A percentile compares a stretch with the other conserved stretches of the same genome.
These are phyloP conservation scores for Chaetomium strumarium DNA, from an alignment of 2,329 filamentous ascomycete genomes.

Conservation along the genomic window DNA sequence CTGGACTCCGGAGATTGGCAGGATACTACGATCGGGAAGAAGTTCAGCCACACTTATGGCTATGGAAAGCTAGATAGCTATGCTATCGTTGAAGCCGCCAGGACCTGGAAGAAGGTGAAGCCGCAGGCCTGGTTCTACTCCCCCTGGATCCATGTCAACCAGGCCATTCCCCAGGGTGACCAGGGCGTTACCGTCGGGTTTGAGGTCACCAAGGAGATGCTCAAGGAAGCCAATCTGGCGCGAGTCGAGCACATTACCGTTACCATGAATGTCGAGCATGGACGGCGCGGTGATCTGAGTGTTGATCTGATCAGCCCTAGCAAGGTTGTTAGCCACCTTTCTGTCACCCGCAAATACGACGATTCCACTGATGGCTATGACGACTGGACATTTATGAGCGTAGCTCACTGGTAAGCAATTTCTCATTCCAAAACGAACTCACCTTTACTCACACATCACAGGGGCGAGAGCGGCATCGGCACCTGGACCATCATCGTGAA, in stretches of 20 bases:
- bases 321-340: slow-evolving; percentile 76
- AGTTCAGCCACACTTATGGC: slow-evolving; percentile 90
- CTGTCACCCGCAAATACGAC: slow-evolving; percentile 68
- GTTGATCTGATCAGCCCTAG: slow-evolving; percentile 84
- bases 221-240: slow-evolving; percentile 76
- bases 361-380: slow-evolving; percentile 63
- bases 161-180: slow-evolving; percentile 77
- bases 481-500: slow-evolving; percentile 89
- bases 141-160: slow-evolving; percentile 86
- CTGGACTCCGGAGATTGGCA: slow-evolving; percentile 71
- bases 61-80: slow-evolving; percentile 94
- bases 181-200: slow-evolving; percentile 74
- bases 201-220: slow-evolving; percentile 73
- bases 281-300: slow-evolving; percentile 81
- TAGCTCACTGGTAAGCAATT: slow-evolving; percentile 76
- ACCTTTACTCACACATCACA: slow-evolving; percentile 31
- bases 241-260: slow-evolving; percentile 91
- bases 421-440: neutral
- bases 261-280: slow-evolving; percentile 93
- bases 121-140: slow-evolving; percentile 93
- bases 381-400: slow-evolving; percentile 99
- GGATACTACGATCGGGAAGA: slow-evolving; percentile 69
- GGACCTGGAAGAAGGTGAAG: slow-evolving; percentile 81
- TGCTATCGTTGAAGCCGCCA: slow-evolving; percentile 76
- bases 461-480: slow-evolving; percentile 82